Percentiles rank a stretch among this genome's conserved stretches.
Conservation (phyloP, 139 green algal species). For the Picochlorum sp. region DNA sequence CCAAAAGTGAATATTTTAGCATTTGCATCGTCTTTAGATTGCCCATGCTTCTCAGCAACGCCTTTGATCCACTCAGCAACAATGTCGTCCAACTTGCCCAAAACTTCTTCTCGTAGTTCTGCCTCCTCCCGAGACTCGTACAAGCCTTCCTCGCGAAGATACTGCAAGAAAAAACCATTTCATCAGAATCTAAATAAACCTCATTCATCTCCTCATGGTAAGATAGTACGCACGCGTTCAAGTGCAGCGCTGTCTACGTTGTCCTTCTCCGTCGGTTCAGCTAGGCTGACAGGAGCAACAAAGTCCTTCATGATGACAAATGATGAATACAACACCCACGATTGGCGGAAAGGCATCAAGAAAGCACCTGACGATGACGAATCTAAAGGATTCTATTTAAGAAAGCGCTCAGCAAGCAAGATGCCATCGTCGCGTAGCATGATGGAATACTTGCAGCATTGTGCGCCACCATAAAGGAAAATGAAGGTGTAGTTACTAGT, state of each 20-base stretch:
- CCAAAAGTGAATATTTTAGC: constrained; percentile 91
- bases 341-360: no score
- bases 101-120: constrained; percentile 38
- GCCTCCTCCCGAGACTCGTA: constrained; percentile 38
- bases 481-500: no score
- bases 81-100: constrained; percentile 35
- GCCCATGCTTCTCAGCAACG: constrained; percentile 21
- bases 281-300: constrained; percentile 24
- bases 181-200: background rate
- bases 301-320: constrained; percentile 9
- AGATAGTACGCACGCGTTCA: constrained; percentile 9
- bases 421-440: no score
- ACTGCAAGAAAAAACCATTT: constrained; percentile 18
- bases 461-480: no score
- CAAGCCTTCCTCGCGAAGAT: constrained; percentile 27
- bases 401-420: no score
- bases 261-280: constrained; percentile 13
- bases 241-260: background rate
- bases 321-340: no score
- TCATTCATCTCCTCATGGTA: no score
- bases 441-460: no score
- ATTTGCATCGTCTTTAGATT: constrained; percentile 51
- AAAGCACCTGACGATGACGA: no score
- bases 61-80: constrained; percentile 40
- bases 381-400: no score